phyloP scores from a whole-genome alignment of 129 eudicot genomes.

The Logfia minima region DNA sequence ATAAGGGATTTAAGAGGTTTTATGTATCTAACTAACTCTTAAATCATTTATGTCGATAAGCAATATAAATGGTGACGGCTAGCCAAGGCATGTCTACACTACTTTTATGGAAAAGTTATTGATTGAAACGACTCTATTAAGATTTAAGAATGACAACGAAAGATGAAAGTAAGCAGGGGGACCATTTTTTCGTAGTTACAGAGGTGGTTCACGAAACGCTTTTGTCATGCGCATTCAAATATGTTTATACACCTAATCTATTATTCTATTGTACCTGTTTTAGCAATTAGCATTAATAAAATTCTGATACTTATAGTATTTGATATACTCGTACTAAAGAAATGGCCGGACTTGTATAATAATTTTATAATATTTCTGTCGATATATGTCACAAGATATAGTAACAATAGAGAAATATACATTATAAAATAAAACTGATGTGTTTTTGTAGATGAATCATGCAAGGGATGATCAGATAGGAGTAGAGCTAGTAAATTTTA shows the following conservation, averaged over 20 bases:
- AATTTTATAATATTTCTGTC: too few relatives aligned
- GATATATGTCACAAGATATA: too few relatives aligned
- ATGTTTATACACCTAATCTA: not conserved
- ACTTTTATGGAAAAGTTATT: not conserved
- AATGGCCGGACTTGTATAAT: too few relatives aligned
- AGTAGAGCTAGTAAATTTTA: too few relatives aligned
- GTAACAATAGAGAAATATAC: too few relatives aligned
- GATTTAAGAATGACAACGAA: conserved; percentile 5
- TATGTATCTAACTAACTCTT: not conserved
- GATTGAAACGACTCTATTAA: not conserved
- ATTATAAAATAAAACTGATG: too few relatives aligned
- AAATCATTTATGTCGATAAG: not conserved
- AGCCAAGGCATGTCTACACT: not conserved
- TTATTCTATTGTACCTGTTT: not conserved
- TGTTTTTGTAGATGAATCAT: too few relatives aligned
- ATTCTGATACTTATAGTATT: not conserved
- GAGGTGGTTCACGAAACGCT: not conserved
- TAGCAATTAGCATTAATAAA: not conserved
- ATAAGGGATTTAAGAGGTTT: not conserved
- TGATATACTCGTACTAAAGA: not conserved
- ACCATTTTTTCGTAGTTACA: not conserved
- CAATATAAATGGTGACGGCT: not conserved
- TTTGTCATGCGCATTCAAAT: not conserved
- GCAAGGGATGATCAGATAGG: too few relatives aligned
- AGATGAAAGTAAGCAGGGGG: not conserved